Conservation (phyloP, 768 basidiomycete genomes). For the Kondoa subrosea region DNA sequence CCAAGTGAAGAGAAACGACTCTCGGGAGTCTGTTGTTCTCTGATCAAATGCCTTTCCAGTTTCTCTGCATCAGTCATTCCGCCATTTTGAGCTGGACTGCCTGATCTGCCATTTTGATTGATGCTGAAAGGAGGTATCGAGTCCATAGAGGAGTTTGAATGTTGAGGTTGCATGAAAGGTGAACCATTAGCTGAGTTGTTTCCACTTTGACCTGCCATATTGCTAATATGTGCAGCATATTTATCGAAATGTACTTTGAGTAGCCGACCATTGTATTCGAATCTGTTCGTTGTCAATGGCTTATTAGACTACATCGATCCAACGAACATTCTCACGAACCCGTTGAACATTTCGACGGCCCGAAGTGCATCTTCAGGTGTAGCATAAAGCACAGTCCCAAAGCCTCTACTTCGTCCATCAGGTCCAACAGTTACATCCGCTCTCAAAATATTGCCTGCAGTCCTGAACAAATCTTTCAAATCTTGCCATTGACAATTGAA, state of each 20-base stretch:
- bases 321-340: slow-evolving; percentile 41
- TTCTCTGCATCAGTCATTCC: neutral
- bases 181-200: neutral
- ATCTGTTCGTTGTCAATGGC: slow-evolving; percentile 38
- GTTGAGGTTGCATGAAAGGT: neutral
- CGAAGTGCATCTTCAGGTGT: slow-evolving; percentile 66
- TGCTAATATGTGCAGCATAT: slow-evolving; percentile 32
- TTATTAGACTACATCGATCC: neutral
- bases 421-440: slow-evolving; percentile 78
- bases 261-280: slow-evolving; percentile 68
- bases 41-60: neutral
- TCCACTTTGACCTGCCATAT: neutral
- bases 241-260: slow-evolving; percentile 87
- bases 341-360: slow-evolving; percentile 75
- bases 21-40: neutral
- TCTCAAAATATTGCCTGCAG: slow-evolving; percentile 72
- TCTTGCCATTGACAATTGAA: slow-evolving; percentile 98
- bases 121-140: neutral
- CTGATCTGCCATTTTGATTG: neutral
- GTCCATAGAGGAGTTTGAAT: neutral
- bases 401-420: slow-evolving; percentile 77
- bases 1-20: neutral
- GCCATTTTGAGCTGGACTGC: neutral
- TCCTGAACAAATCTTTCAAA: slow-evolving; percentile 83
- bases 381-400: slow-evolving; percentile 77